Evolutionary conservation across 352 stramenopile species (phyloP).

Genomic region (Elongisporangium senticosum): DNA sequence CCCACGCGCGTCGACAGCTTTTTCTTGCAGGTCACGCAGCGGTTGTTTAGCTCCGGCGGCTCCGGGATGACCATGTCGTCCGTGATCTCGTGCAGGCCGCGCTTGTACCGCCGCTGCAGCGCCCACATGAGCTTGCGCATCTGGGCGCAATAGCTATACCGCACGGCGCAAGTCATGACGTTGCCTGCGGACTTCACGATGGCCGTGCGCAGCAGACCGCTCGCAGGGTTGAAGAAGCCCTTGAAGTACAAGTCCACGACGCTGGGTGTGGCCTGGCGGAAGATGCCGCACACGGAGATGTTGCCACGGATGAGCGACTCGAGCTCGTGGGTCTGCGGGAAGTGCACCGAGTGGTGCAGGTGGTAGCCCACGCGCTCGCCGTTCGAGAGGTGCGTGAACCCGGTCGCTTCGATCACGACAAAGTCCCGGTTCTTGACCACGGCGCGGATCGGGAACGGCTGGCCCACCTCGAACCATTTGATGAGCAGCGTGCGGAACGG

Average conservation of each 20-base stretch:
- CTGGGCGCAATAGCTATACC: slow-evolving; percentile 25
- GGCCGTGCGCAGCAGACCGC: slow-evolving; percentile 32
- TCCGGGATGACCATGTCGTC: background rate
- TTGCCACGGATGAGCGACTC: slow-evolving; percentile 34
- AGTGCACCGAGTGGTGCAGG: slow-evolving; percentile 50
- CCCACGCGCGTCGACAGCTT: slow-evolving; percentile 9
- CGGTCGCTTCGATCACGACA: slow-evolving; percentile 42
- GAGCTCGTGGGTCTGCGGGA: slow-evolving; percentile 31
- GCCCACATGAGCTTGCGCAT: slow-evolving; percentile 68
- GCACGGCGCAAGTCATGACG: slow-evolving; percentile 6
- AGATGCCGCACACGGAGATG: slow-evolving; percentile 51
- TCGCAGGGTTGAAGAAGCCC: slow-evolving; percentile 30
- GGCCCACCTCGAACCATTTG: slow-evolving; percentile 44
- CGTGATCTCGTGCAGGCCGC: slow-evolving; percentile 1
- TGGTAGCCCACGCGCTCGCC: slow-evolving; percentile 57
- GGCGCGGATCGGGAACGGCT: slow-evolving; percentile 19
- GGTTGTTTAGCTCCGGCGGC: slow-evolving; percentile 14
- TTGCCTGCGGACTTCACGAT: slow-evolving; percentile 23
- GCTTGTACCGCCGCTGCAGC: slow-evolving; percentile 17
- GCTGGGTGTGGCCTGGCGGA: slow-evolving; percentile 37
- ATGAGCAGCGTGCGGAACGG: slow-evolving; percentile 31
- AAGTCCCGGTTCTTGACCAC: slow-evolving; percentile 46
- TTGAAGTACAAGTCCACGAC: slow-evolving; percentile 51
- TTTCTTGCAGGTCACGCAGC: slow-evolving; percentile 16
- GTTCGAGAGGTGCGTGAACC: slow-evolving; percentile 34